phyloP scores from a whole-genome alignment of 495 filamentous ascomycete species.

The Pseudomonodictys pantanalensis region DNA sequence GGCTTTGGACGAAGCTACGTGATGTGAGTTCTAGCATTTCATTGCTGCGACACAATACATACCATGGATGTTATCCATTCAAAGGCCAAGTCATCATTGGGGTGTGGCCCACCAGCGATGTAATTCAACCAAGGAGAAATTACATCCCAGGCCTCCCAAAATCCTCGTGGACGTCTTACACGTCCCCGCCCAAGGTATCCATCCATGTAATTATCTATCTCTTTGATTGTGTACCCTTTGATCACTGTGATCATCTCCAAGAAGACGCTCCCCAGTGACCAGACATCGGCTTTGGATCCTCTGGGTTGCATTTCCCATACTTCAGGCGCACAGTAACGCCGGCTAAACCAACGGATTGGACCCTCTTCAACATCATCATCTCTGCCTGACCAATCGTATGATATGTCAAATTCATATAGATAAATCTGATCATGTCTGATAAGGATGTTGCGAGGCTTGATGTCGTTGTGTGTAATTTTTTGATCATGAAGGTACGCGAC shows the following conservation, averaged over 20 bases:
- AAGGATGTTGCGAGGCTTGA: constrained; percentile 50
- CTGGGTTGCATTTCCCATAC: neutral
- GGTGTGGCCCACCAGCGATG: no score
- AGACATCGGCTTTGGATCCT: neutral
- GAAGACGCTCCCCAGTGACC: neutral
- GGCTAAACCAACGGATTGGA: no score
- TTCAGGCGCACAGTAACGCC: neutral
- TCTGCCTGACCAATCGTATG: constrained; percentile 43
- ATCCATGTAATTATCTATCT: constrained; percentile 14
- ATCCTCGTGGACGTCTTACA: no score
- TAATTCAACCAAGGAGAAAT: no score
- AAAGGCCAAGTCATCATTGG: constrained; percentile 7
- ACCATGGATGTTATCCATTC: constrained; percentile 24
- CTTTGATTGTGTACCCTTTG: constrained; percentile 14
- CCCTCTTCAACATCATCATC: no score
- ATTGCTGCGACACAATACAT: neutral
- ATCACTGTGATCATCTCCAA: neutral
- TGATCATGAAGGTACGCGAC: constrained; percentile 44
- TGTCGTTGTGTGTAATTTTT: constrained; percentile 48
- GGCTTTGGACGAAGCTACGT: constrained; percentile 7
- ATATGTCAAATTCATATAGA: constrained; percentile 48
- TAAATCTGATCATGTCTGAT: constrained; percentile 41
- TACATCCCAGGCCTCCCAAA: no score
- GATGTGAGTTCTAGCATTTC: neutral
- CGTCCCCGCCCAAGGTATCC: neutral